Base-by-base conservation (phyloP, 495 filamentous ascomycete species). In the Hypoxylon crocopeplum region DNA sequence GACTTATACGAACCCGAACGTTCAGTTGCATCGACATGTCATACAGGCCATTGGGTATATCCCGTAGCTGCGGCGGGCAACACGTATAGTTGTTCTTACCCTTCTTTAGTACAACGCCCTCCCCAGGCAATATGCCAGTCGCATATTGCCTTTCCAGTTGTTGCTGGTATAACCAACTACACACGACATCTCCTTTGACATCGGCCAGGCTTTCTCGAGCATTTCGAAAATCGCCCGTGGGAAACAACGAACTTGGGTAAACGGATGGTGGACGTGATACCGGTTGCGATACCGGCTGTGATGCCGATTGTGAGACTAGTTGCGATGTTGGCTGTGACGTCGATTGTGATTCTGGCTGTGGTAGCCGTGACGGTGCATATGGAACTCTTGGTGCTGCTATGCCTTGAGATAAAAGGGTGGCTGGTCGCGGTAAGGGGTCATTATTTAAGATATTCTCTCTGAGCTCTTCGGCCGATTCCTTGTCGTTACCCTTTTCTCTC, bases 91-190 rank as follows among this genome's bases (percentile, higher is more conserved):
- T 65, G 25, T 77, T 77, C 38, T 75, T 76, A 3, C 71, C 61
- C 56, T 82, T 84, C 71, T 86, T 86, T 48, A 88, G 61, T 15
- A 87, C 75, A 7, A 84, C 82, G 16, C 86, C 86, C 65, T 89
- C 84, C 6, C 78, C 84, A 7, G 77, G 73, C 15, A 75, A 68
- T 34, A 71, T 53, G 13, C 79, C 79, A n/a, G 74, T 75, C 0
- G 78, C 77, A 79, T 86, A 88, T 52, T 84, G 72, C 46, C 72
- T 77, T 60, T 85, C 81, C 49, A 79, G 62, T 56, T 86, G 85
- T 59, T 83, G 78, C 50, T 84, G 79, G 59, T 84, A 79, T n/a
- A 88, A 70, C 75, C 79, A 86, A 48, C 81, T 82, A 57, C 83
- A 81, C 75, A 84, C 82, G 48, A 88, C 79, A 63, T 85, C 80